phyloP scores from a whole-genome alignment of 1,139 yeast species.

The Hemisphaericaspora xylofermentans region DNA sequence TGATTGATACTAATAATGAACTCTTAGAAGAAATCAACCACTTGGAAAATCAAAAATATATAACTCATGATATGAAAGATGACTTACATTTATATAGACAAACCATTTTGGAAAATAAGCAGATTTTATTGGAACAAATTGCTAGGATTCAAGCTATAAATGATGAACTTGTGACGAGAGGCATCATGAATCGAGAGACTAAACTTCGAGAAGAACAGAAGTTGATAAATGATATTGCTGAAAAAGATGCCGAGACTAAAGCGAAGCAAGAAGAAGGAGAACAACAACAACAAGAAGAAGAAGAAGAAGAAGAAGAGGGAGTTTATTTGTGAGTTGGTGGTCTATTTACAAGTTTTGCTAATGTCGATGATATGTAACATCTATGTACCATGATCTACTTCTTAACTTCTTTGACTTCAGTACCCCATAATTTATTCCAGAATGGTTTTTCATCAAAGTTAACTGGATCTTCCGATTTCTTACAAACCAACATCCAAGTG shows the following conservation, averaged over 20 bases:
- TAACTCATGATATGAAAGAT: slow-evolving; percentile 14
- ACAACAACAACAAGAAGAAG: too few relatives aligned
- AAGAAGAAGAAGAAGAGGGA: slow-evolving; percentile 12
- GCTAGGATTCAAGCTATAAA: slow-evolving; percentile 23
- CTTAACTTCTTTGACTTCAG: slow-evolving; percentile 18
- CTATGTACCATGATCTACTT: slow-evolving; percentile 12
- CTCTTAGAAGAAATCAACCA: slow-evolving; percentile 26
- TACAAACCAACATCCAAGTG: slow-evolving; percentile 80
- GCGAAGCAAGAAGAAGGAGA: slow-evolving; percentile 5
- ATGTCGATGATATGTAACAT: too few relatives aligned
- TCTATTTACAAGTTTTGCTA: slow-evolving; percentile 11
- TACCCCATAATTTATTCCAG: slow-evolving; percentile 44
- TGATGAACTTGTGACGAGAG: slow-evolving; percentile 28
- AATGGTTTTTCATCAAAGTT: slow-evolving; percentile 44
- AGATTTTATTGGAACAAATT: slow-evolving; percentile 30
- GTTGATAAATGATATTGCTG: slow-evolving; percentile 10
- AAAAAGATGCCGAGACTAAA: slow-evolving; percentile 7
- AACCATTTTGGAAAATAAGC: slow-evolving; percentile 34
- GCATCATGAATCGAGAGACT: slow-evolving; percentile 17
- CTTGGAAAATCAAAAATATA: slow-evolving; percentile 8
- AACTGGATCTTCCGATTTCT: slow-evolving; percentile 64
- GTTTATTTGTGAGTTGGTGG: slow-evolving; percentile 12
- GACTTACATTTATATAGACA: slow-evolving; percentile 30
- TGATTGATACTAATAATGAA: slow-evolving; percentile 32
- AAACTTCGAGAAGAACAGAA: slow-evolving; percentile 10